Evolutionary conservation across 2,329 filamentous ascomycete species (phyloP).

Genomic region (Fusarium illudens): DNA sequence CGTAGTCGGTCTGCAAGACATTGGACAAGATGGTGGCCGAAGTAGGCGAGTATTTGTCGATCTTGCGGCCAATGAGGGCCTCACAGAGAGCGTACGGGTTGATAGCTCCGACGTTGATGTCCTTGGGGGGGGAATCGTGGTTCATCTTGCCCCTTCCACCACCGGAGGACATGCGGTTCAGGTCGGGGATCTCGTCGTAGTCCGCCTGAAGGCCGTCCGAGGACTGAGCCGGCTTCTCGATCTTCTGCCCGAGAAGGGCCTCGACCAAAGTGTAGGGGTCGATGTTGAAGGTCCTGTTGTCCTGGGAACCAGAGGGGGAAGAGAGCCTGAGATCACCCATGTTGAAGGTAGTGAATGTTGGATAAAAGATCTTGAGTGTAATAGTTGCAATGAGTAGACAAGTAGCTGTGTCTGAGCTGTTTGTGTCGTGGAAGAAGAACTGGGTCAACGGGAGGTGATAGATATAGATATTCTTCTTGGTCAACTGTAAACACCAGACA

Average conservation of each 20-base stretch:
- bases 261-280: conserved; percentile 51
- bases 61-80: conserved; percentile 52
- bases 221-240: conserved; percentile 39
- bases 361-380: not conserved
- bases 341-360: conserved; percentile 1
- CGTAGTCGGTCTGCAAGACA: conserved; percentile 57
- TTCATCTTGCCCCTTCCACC: conserved; percentile 10
- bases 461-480: not conserved
- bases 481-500: not conserved
- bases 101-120: conserved; percentile 51
- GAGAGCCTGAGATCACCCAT: conserved; percentile 31
- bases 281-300: conserved; percentile 35
- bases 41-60: conserved; percentile 49
- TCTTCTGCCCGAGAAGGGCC: conserved; percentile 49
- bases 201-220: conserved; percentile 43
- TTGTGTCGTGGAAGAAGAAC: not conserved
- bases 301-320: conserved; percentile 1
- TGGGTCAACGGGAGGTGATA: not conserved
- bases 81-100: conserved; percentile 57
- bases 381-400: not conserved
- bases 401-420: not conserved
- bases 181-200: conserved; percentile 47
- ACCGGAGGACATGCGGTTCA: conserved; percentile 27
- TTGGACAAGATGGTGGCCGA: conserved; percentile 50
- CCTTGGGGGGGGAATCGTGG: conserved; percentile 50